These are phyloP conservation scores for Plantago coronopus DNA, from an alignment of 305 asterid genomes.

Conservation along the genomic window DNA sequence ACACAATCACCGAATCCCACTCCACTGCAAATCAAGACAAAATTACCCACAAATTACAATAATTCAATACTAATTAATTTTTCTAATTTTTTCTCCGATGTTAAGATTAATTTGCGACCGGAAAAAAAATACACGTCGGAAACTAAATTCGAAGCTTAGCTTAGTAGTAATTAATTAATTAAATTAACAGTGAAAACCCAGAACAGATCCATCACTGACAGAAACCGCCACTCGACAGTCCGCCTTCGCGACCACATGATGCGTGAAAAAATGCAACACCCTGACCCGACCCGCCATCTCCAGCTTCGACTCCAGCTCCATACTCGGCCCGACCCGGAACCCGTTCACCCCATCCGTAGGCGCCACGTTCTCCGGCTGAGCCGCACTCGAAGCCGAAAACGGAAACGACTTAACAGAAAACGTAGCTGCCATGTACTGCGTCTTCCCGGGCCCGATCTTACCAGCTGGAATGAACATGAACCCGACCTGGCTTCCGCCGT, in stretches of 20 bases:
- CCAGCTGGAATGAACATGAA: conserved; percentile 94
- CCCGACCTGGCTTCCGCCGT: conserved; percentile 66
- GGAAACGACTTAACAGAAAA: conserved; percentile 70
- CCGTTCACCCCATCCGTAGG: conserved; percentile 54
- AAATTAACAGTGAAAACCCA: conserved; percentile 64
- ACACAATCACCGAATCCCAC: conserved; percentile 4
- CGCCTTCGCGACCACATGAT: conserved; percentile 61
- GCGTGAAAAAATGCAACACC: conserved; percentile 62
- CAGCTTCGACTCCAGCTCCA: conserved; percentile 80
- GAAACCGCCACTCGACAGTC: conserved; percentile 65
- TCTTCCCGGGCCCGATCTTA: conserved; percentile 52
- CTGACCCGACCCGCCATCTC: conserved; percentile 83
- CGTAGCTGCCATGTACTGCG: conserved; percentile 70
- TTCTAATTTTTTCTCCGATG: no score
- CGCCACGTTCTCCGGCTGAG: conserved; percentile 37
- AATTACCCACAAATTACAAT: not conserved
- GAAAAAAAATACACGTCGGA: no score
- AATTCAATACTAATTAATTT: no score
- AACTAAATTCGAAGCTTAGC: no score
- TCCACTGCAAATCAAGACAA: not conserved
- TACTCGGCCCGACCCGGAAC: conserved; percentile 52
- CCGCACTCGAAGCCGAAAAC: conserved; percentile 22
- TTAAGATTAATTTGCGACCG: no score
- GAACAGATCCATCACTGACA: conserved; percentile 74
- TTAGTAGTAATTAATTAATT: no score